Evolutionary conservation across 345 rosid genomes (phyloP), one percentile per base, ranked within the genome.

Genomic region (Ricinus communis): DNA sequence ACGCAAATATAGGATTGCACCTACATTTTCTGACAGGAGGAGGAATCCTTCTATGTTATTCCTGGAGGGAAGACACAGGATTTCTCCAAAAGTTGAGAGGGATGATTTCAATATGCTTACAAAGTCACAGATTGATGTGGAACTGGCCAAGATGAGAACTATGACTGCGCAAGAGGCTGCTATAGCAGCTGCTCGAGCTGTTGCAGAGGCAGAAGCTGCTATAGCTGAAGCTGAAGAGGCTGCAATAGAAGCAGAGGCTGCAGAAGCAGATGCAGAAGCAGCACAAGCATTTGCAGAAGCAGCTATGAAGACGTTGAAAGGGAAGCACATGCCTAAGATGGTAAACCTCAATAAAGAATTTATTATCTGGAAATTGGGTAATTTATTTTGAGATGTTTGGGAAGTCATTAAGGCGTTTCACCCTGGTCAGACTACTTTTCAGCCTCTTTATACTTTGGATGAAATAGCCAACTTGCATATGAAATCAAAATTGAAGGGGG

Each of bases 181-280:
- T 60, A 86, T 77, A 4, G 91, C 90, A 60, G 99, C 99, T 50
- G 96, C 93, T 66, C 87, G 75, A 74, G 97, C 97, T 65, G 99
- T 96, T 77, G 89, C 88, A 33, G 90, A 91, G 81, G 98, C 99
- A 60, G 99, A 93, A 82, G 90, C 87, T 71, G 96, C 96, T 31
- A 87, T 90, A 62, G 93, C 91, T 4, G 97, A 80, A 72, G 99
- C 99, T 65, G 98, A 95, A 74, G 94, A 86, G 84, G 99, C 99
- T 76, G 93, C 90, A 14, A 93, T 86, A 71, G 99, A 93, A 74
- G 98, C 99, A 8, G 97, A 95, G 74, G 87, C 80, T 63, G 97
- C 98, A 13, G 99, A 96, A 79, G 98, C 97, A 19, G 90, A 90
- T 70, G 99, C 97, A 22, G 98, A 89, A 76, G 96, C 85, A 49